Base-by-base conservation (phyloP, 192 early-diverging fungal genomes). In the Haplosporangium gracile region DNA sequence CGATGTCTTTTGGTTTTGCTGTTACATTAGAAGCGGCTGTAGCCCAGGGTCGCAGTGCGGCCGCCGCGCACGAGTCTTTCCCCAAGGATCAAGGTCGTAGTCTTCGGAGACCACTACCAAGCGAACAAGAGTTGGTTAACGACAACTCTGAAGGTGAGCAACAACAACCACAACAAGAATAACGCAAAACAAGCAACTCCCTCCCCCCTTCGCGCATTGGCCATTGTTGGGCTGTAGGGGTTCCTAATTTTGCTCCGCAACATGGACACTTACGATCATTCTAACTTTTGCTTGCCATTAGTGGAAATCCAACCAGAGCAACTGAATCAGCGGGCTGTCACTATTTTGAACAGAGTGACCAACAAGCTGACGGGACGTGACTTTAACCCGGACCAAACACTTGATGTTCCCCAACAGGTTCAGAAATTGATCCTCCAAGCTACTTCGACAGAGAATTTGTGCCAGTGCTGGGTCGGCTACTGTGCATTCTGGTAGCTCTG, bases 301-400 rank as follows among this genome's bases (percentile, higher is more conserved):
- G 81, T 77, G 53, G 73, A 86, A 15, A 74, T 51, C 38, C 84
- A 72, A 40, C 78, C 84, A 8, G 84, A 86, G 65, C 84, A 80
- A 13, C 36, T 86, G 47, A 86, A 86, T 26, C 68, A 75, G 39
- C 88, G 94, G 47, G 97, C 98, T 0, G 77, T 96, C 38, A 93
- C 92, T 4, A 95, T 98, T 70, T 93, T 99, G 47, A 95, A 93
- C 68, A 92, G 98, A 20, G 96, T 99, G 26, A 94, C 92, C 45
- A 97, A 97, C 92, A 99, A 99, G 87, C 90, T 99, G 51, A 96
- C 96, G 11, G 84, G 98, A 65, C 91, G 94, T 60, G 98, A 99
- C 80, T 99, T 99, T 85, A 94, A 96, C 39, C 92, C 95, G 5
- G 92, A 96, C 49, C 89, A 92, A 53, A 91, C 92, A 4, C 81